These are phyloP conservation scores for Arthrobotrys conoides DNA, from an alignment of 2,329 filamentous ascomycete species.

Conservation along the genomic window DNA sequence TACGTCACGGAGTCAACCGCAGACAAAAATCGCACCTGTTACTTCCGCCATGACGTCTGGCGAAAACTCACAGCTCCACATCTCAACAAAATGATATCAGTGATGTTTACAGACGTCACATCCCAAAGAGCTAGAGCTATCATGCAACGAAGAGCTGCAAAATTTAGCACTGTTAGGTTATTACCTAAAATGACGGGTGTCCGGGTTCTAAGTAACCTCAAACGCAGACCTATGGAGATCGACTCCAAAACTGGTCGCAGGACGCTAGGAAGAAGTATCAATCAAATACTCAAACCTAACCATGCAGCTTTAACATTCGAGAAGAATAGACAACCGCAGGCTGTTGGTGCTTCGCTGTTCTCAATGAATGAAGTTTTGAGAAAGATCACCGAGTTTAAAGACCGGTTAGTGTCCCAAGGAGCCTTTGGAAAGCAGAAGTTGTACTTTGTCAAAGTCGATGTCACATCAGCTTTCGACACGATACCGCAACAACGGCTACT, in stretches of 20 bases:
- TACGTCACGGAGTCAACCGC: conserved; percentile 92
- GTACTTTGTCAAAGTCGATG: conserved; percentile 94
- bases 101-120: conserved; percentile 84
- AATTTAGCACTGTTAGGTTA: conserved; percentile 83
- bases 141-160: conserved; percentile 76
- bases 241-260: conserved; percentile 38
- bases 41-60: conserved; percentile 96
- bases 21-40: conserved; percentile 86
- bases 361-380: conserved; percentile 85
- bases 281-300: conserved; percentile 78
- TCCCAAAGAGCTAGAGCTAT: conserved; percentile 72
- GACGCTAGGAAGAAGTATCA: conserved; percentile 77
- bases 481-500: conserved; percentile 87
- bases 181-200: conserved; percentile 84
- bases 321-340: conserved; percentile 75
- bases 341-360: conserved; percentile 83
- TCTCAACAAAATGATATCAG: conserved; percentile 76
- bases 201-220: conserved; percentile 89
- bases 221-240: conserved; percentile 73
- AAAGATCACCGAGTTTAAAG: conserved; percentile 79
- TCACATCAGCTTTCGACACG: conserved; percentile 92
- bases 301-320: conserved; percentile 84
- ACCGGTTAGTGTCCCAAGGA: conserved; percentile 67
- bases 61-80: conserved; percentile 80
- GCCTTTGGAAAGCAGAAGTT: conserved; percentile 69